Conservation (phyloP, 768 basidiomycete genomes). For the Russula vinacea region DNA sequence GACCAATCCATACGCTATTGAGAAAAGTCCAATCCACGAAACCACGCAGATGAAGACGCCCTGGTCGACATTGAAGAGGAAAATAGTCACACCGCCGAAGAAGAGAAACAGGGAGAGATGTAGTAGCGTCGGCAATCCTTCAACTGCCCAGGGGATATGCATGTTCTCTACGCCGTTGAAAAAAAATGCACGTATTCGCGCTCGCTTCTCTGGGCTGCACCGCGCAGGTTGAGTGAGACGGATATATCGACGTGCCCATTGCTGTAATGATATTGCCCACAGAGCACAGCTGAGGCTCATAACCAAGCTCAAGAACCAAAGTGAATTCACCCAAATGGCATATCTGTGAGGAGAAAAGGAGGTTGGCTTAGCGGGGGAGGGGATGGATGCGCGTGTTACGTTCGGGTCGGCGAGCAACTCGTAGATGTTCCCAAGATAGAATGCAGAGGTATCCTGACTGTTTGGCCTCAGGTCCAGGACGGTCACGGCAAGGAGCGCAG, state of each 20-base stretch:
- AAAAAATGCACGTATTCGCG: constrained; percentile 4
- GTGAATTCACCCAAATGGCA: constrained; percentile 13
- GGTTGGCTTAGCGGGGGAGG: neutral
- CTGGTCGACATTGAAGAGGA: neutral
- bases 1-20: neutral
- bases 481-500: neutral
- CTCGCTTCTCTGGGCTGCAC: neutral
- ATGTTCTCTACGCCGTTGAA: neutral
- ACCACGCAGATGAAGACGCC: neutral
- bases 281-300: constrained; percentile 2
- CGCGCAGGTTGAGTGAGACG: neutral
- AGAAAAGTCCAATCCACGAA: neutral
- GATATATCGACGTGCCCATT: constrained; percentile 13
- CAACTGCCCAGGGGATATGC: neutral
- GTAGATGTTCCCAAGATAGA: constrained; percentile 4
- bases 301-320: constrained; percentile 12
- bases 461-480: neutral
- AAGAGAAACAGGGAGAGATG: constrained; percentile 6
- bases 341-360: neutral
- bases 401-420: neutral
- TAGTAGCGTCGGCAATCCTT: neutral
- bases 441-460: neutral
- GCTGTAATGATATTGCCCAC: neutral
- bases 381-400: neutral
- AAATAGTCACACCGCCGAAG: neutral